Conservation (phyloP, 805 yeast genomes). For the Saturnispora diversa region DNA sequence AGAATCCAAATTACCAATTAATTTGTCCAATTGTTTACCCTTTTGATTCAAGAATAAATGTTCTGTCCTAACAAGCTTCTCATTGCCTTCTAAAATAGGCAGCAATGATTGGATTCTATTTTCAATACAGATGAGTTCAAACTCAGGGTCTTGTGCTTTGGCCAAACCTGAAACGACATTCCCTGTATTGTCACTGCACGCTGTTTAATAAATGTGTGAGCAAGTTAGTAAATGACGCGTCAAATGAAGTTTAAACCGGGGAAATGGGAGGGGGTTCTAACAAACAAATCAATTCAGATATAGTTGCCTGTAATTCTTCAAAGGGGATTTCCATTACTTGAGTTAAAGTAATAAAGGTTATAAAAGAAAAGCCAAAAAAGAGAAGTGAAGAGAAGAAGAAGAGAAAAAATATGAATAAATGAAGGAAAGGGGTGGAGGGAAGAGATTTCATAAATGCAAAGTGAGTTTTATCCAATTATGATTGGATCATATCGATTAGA, state of each 20-base stretch:
- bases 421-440: too few relatives aligned
- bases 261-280: neutral
- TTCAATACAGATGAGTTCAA: constrained; percentile 17
- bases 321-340: neutral
- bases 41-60: neutral
- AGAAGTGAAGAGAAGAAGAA: too few relatives aligned
- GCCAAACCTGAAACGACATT: constrained; percentile 7
- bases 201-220: constrained; percentile 4
- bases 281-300: constrained; percentile 12
- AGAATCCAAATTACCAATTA: constrained; percentile 10
- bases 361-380: too few relatives aligned
- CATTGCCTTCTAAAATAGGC: constrained; percentile 16
- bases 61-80: constrained; percentile 10
- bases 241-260: too few relatives aligned
- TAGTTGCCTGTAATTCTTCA: neutral
- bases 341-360: too few relatives aligned
- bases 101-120: constrained; percentile 15
- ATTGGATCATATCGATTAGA: too few relatives aligned
- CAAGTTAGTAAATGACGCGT: constrained; percentile 1
- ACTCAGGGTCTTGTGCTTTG: constrained; percentile 12
- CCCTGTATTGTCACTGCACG: constrained; percentile 13
- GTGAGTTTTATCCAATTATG: too few relatives aligned
- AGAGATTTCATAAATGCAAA: too few relatives aligned
- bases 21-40: neutral
- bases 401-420: too few relatives aligned